Percentiles rank a stretch among this genome's conserved stretches.
Conservation (phyloP, 1,139 yeast species). For the Nakaseomyces nivariensis region DNA sequence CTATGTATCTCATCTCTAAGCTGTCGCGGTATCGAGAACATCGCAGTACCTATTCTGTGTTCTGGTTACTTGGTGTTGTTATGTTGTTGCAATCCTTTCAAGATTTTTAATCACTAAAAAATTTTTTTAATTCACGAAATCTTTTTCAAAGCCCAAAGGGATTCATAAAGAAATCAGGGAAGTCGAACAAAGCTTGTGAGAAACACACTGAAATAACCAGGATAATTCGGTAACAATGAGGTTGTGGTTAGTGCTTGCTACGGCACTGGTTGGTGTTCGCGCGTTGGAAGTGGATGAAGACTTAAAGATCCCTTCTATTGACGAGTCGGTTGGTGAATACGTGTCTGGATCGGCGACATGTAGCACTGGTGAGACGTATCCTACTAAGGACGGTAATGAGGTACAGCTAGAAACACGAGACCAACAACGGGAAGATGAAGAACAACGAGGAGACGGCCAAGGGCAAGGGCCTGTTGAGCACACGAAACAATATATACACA, state of each 20-base stretch:
- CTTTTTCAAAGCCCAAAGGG: no score
- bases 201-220: no score
- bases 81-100: no score
- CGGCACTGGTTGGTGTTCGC: neutral
- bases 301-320: neutral
- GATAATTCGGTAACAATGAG: no score
- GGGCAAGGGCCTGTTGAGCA: neutral
- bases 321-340: neutral
- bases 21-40: conserved; percentile 29
- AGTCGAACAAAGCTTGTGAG: no score
- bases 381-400: neutral
- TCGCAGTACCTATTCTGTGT: no score
- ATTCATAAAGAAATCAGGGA: no score
- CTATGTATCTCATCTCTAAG: conserved; percentile 26
- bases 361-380: neutral
- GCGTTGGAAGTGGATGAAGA: conserved; percentile 1
- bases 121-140: no score
- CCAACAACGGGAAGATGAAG: neutral
- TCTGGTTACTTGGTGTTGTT: no score
- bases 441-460: neutral
- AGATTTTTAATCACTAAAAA: no score
- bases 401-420: neutral
- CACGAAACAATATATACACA: neutral
- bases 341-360: neutral
- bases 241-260: neutral